Evolutionary conservation across 306 rosid species (phyloP).

Genomic region (Vigna angularis): DNA sequence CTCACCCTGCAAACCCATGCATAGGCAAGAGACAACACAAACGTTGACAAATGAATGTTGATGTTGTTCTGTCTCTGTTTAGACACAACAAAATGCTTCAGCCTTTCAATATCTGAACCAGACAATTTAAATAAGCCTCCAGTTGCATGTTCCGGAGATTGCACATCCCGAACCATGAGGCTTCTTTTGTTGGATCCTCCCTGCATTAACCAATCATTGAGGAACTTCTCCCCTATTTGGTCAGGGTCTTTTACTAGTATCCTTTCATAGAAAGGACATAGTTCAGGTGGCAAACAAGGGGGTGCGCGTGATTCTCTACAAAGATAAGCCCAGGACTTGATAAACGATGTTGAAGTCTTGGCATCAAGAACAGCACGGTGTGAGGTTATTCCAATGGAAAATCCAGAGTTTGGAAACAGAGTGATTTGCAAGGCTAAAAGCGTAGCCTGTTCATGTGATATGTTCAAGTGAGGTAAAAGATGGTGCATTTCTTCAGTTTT

Average conservation of each 20-base stretch:
- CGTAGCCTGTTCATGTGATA: conserved; percentile 41
- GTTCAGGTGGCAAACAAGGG: conserved; percentile 14
- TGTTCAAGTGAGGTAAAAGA: conserved; percentile 45
- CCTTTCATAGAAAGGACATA: conserved; percentile 55
- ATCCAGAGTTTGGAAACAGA: conserved; percentile 51
- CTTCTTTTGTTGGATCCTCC: conserved; percentile 58
- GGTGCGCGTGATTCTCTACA: conserved; percentile 30
- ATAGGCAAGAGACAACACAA: conserved; percentile 47
- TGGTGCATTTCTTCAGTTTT: conserved; percentile 23
- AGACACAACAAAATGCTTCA: conserved; percentile 25
- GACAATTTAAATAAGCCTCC: conserved; percentile 49
- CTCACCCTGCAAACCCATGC: conserved; percentile 41
- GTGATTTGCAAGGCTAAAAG: conserved; percentile 52
- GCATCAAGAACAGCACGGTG: conserved; percentile 60
- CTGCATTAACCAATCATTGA: conserved; percentile 46
- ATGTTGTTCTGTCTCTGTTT: neutral
- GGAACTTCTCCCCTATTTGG: conserved; percentile 26
- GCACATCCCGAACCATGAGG: conserved; percentile 50
- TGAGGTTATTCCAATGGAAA: conserved; percentile 51
- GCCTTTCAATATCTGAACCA: conserved; percentile 33
- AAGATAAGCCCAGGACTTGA: conserved; percentile 64
- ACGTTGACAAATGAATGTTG: conserved; percentile 47
- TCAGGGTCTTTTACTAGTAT: conserved; percentile 46
- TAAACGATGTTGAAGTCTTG: conserved; percentile 44
- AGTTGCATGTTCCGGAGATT: conserved; percentile 16